Base-by-base conservation (phyloP, 306 rosid genomes). In the Abrus pulchellus region DNA sequence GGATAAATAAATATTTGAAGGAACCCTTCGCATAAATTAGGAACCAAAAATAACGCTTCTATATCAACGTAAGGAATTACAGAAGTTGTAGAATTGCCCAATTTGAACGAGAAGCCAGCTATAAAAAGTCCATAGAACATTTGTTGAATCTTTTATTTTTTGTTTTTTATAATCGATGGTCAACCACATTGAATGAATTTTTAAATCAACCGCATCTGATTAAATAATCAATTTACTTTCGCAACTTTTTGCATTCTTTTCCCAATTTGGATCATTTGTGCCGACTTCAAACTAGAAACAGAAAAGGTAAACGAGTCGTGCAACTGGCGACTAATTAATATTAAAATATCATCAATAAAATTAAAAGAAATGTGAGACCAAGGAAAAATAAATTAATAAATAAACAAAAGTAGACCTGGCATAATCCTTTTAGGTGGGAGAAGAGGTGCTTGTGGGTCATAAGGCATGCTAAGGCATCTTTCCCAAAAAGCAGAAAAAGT, bases 401-500 rank as follows among this genome's bases (percentile, higher is more conserved):
- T 36, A 68, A 44, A 72, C 10, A 78, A 65, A 66, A 67, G 59
- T 3, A 29, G 83, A 94, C 99, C 99, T 89, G 97, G 87, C 81
- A 93, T 68, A 59, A 96, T 93, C 87, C 94, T 91, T 85, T 92
- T 93, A 68, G 99, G 99, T 29, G 99, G 99, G 5, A 96, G 99
- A 82, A 93, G 97, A 56, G 99, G 99, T 9, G 99, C 87, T 82
- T 92, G 98, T 8, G 99, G 99, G 80, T 96, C 99, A 83, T 79
- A 96, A 65, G 99, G 97, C 99, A 93, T 93, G 93, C 92, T 93
- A 54, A 92, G 99, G 86, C 98, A 96, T 86, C 92, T 93, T 85
- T 92, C 98, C 99, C 99, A 96, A 82, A 96, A 96, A 75, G 88
- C 86, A 72, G 87, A 76, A 83, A 96, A 96, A 72, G 98, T 96